Evolutionary conservation across 768 basidiomycete genomes (phyloP), one percentile per base, ranked within the genome.

Genomic region (Mycena haematopus): DNA sequence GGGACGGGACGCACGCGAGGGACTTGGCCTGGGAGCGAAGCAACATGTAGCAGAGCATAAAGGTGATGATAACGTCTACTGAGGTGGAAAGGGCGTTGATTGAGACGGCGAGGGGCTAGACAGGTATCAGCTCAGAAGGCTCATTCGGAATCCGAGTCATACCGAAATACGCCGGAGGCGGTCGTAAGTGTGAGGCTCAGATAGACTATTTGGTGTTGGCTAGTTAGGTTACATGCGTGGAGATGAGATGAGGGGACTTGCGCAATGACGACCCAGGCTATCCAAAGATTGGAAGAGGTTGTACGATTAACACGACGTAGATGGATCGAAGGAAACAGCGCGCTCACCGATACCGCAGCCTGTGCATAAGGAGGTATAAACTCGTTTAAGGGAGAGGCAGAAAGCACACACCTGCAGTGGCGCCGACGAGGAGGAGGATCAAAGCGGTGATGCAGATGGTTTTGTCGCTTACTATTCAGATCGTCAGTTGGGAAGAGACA

Each of bases 1-100:
- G 36, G 36, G 13, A 36, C n/a, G 6, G 50, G 11, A 49, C 70
- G 21, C 49, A 78, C 84, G 72, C 81, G 52, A 75, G 77, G 71
- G 85, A 86, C 2, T 84, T 82, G 8, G 85, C 84, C 15, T 83
- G 77, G 1, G 83, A 79, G 17, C 60, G 71, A 17, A 82, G 79
- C 33, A 86, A 73, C 59, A 86, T 65, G 45, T 68, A 62, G 56
- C 80, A 82, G 2, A 86, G 77, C 22, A 77, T 76, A 11, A 59
- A 53, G 0, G 86, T 84, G 44, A 87, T 86, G 14, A 82, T 60
- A 14, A 84, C 68, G 46, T 87, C 86, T 1, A 77, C 78, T 10
- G 74, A 72, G 0, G 82, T 80, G 3, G 83, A 79, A 3, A 82
- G 69, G 0, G 77, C 83, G 63, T 86, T 86, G 66, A 87, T 79